Conservation (phyloP, 306 rosid genomes). For the Cucumis cinereus region DNA sequence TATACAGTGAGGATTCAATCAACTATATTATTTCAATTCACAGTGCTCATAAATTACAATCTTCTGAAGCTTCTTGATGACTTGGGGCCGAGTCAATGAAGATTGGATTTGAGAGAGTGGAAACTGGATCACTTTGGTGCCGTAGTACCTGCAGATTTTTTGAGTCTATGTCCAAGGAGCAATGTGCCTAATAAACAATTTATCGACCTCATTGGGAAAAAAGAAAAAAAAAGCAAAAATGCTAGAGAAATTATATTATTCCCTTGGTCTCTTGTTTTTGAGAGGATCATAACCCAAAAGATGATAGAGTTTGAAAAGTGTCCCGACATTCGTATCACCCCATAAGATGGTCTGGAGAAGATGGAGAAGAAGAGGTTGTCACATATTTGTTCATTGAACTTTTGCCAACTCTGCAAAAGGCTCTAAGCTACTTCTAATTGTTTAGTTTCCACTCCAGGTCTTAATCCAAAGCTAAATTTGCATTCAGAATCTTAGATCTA, state of each 20-base stretch:
- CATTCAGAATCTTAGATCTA: neutral
- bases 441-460: conserved; percentile 3
- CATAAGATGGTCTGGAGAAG: neutral
- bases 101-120: neutral
- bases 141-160: neutral
- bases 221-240: neutral
- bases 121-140: neutral
- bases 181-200: neutral
- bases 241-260: neutral
- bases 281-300: neutral
- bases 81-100: neutral
- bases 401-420: neutral
- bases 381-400: neutral
- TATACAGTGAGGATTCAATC: neutral
- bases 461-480: neutral
- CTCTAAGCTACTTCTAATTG: neutral
- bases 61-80: neutral
- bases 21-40: neutral
- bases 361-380: neutral
- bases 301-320: neutral
- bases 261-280: neutral
- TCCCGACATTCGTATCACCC: neutral
- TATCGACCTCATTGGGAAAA: neutral
- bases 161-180: neutral
- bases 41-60: neutral